These are phyloP conservation scores for Colletotrichum eleusines DNA, from an alignment of 2,329 filamentous ascomycete genomes.

Conservation along the genomic window DNA sequence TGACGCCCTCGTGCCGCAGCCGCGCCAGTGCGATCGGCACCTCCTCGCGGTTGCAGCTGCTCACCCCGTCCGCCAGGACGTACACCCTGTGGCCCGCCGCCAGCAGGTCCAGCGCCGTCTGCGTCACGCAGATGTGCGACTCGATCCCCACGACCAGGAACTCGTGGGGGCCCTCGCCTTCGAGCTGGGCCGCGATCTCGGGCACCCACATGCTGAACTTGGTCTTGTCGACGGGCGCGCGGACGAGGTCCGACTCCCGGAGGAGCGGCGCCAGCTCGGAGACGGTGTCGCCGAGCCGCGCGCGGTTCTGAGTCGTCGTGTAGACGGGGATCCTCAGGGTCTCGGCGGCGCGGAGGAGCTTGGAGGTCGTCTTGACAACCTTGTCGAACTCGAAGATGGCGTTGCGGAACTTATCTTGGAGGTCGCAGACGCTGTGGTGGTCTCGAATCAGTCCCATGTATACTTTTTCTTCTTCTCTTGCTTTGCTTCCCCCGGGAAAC, in stretches of 20 bases:
- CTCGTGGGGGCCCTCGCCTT: slow-evolving; percentile 55
- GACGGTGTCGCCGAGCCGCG: slow-evolving; percentile 84
- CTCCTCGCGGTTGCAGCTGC: slow-evolving; percentile 87
- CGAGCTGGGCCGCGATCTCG: slow-evolving; percentile 63
- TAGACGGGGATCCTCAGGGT: slow-evolving; percentile 82
- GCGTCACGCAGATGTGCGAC: slow-evolving; percentile 92
- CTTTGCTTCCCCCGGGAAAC: background rate
- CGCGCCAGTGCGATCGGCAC: slow-evolving; percentile 82
- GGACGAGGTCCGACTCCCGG: slow-evolving; percentile 53
- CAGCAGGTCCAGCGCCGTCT: slow-evolving; percentile 88
- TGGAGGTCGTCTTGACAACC: slow-evolving; percentile 77
- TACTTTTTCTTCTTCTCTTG: background rate
- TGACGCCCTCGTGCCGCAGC: slow-evolving; percentile 79
- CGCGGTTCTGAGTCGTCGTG: slow-evolving; percentile 86
- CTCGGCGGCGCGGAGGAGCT: slow-evolving; percentile 74
- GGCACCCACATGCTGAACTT: slow-evolving; percentile 90
- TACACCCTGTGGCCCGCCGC: slow-evolving; percentile 83
- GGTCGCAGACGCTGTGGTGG: slow-evolving; percentile 81
- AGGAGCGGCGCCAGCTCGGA: slow-evolving; percentile 73
- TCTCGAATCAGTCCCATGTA: background rate
- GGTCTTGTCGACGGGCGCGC: slow-evolving; percentile 81
- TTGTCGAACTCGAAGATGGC: slow-evolving; percentile 89
- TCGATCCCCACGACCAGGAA: slow-evolving; percentile 92
- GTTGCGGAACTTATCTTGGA: slow-evolving; percentile 91
- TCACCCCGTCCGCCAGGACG: slow-evolving; percentile 89